phyloP scores from a whole-genome alignment of 1,284 basidiomycete genomes.

The Cystobasidium pallidum region DNA sequence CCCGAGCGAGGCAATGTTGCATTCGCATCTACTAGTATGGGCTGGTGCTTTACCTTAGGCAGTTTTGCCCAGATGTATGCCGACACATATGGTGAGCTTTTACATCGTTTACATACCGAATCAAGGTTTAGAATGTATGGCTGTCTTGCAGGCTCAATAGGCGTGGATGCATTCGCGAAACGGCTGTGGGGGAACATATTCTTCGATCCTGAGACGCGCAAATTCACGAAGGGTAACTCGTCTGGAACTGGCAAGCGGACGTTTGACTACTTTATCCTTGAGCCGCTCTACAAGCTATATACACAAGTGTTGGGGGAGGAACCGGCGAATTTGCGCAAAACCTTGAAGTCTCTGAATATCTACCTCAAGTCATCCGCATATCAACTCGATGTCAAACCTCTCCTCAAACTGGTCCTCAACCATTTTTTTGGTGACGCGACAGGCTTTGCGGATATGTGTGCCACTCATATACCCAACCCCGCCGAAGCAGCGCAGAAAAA shows the following conservation, averaged over 20 bases:
- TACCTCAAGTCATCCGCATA: slow-evolving; percentile 88
- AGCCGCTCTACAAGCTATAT: slow-evolving; percentile 97
- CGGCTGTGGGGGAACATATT: slow-evolving; percentile 99
- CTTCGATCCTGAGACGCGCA: slow-evolving; percentile 77
- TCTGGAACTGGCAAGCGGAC: slow-evolving; percentile 81
- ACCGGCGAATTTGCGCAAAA: slow-evolving; percentile 76
- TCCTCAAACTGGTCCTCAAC: slow-evolving; percentile 88
- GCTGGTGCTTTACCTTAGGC: slow-evolving; percentile 92
- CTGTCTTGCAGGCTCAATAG: slow-evolving; percentile 57
- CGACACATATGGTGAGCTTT: slow-evolving; percentile 73
- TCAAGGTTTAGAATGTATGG: background rate
- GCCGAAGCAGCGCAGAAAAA: slow-evolving; percentile 70
- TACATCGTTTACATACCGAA: background rate
- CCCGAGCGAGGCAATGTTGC: slow-evolving; percentile 97
- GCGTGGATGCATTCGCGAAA: slow-evolving; percentile 67
- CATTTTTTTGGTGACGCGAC: slow-evolving; percentile 89
- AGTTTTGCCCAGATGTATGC: slow-evolving; percentile 97
- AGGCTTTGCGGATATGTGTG: slow-evolving; percentile 90
- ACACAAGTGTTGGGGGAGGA: slow-evolving; percentile 90
- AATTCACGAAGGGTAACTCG: slow-evolving; percentile 81
- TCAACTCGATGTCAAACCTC: slow-evolving; percentile 95
- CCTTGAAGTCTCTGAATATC: slow-evolving; percentile 79
- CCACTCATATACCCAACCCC: slow-evolving; percentile 85
- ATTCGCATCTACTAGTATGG: slow-evolving; percentile 95
- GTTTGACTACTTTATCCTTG: slow-evolving; percentile 95